Base-by-base conservation (phyloP, 345 rosid species). In the Anastatica hierochuntica region DNA sequence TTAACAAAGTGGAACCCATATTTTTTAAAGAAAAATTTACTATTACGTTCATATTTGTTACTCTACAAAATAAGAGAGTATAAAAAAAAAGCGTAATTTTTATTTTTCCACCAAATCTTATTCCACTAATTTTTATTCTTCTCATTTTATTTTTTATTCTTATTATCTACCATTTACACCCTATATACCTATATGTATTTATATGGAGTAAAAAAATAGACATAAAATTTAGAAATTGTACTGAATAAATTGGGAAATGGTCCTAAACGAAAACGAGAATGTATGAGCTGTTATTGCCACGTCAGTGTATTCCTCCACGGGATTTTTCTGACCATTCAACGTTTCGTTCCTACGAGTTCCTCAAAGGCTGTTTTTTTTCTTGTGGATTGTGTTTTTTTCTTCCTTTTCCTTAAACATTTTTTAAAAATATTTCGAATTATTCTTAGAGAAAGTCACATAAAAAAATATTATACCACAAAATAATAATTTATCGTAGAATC, bases 241-340 rank as follows among this genome's bases (percentile, higher is more conserved):
- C 6, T n/a, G n/a, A 44, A 57, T 44, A 45, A 58, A 58, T 14
- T 5, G 5, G 20, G 3, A 13, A 44, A 30, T n/a, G 30, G 50
- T 29, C 30, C 50, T 13, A 49, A n/a, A n/a, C n/a, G n/a, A 29
- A 6, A 29, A 5, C 38, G 12, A 39, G 36, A 56, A 56, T 56
- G 33, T 56, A 33, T 68, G 72, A 76, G 77, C 70, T 73, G 82
- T 71, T 62, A n/a, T 13, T 41, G 36, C 71, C n/a, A 69, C 80
- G 72, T 71, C 70, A 45, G 11, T 37, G 3, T 42, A 38, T 38
- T 57, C 13, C 72, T 17, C 27, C 40, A 49, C 51, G 12, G 3
- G 49, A 56, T 7, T 52, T 36, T 72, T 53, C 60, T 63, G 63
- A 49, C n/a, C n/a, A n/a, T n/a, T n/a, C n/a, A n/a, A n/a, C 73